phyloP scores from a whole-genome alignment of 768 basidiomycete species.

The Suillus fuscotomentosus region DNA sequence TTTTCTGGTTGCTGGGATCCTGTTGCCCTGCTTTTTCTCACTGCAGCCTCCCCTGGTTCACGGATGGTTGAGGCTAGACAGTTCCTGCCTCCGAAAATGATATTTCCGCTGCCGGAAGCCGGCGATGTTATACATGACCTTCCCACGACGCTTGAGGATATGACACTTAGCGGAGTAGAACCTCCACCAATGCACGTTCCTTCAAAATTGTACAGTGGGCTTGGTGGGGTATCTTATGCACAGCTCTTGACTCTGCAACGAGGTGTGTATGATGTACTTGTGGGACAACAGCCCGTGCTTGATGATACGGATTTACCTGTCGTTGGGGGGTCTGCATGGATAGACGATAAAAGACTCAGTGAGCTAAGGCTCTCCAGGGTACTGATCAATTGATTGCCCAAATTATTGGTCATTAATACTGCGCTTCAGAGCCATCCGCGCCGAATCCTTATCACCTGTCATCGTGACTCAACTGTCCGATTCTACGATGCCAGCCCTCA shows the following conservation, averaged over 20 bases:
- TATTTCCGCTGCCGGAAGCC: conserved; percentile 22
- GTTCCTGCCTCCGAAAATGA: conserved; percentile 62
- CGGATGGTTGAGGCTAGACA: conserved; percentile 61
- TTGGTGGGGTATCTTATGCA: conserved; percentile 40
- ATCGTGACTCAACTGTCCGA: conserved; percentile 61
- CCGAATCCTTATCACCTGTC: conserved; percentile 62
- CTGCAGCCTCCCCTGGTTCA: conserved; percentile 45
- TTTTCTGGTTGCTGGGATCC: conserved; percentile 69
- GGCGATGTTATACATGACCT: conserved; percentile 1
- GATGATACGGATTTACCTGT: conserved; percentile 34
- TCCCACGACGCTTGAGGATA: conserved; percentile 4
- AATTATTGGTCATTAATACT: not conserved
- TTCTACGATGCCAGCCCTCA: conserved; percentile 78
- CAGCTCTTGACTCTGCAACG: conserved; percentile 46
- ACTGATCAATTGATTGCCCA: conserved; percentile 11
- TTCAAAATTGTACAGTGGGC: conserved; percentile 33
- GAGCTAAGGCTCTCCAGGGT: conserved; percentile 60
- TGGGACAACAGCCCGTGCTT: conserved; percentile 15
- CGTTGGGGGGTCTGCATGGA: conserved; percentile 57
- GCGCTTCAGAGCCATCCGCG: conserved; percentile 52
- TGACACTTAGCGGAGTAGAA: conserved; percentile 3
- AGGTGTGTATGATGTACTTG: conserved; percentile 44
- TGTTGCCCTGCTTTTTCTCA: conserved; percentile 59
- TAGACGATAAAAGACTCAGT: conserved; percentile 47
- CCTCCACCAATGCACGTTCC: conserved; percentile 6